phyloP scores from a whole-genome alignment of 495 filamentous ascomycete genomes.

The Hypoxylon perforatum region DNA sequence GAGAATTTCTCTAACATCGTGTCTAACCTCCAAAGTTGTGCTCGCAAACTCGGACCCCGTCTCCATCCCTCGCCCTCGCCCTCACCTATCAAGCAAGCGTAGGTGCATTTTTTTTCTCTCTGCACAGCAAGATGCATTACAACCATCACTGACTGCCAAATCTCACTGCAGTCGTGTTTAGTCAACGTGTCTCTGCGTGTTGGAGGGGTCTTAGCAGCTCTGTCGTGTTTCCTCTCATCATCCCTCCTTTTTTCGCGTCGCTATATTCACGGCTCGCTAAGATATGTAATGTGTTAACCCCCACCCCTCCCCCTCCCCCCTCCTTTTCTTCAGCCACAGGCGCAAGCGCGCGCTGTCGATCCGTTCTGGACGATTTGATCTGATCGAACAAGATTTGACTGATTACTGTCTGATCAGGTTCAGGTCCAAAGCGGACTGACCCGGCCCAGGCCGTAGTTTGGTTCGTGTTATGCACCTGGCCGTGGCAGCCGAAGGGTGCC shows the following conservation, averaged over 20 bases:
- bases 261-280: constrained; percentile 3
- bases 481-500: constrained; percentile 48
- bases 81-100: constrained; percentile 22
- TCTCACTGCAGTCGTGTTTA: constrained; percentile 41
- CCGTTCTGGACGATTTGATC: constrained; percentile 42
- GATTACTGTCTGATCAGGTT: constrained; percentile 34
- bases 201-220: constrained; percentile 38
- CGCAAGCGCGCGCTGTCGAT: constrained; percentile 38
- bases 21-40: constrained; percentile 8
- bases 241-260: background rate
- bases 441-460: constrained; percentile 42
- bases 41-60: constrained; percentile 17
- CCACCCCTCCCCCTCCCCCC: constrained; percentile 15
- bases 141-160: constrained; percentile 36
- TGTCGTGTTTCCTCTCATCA: constrained; percentile 41
- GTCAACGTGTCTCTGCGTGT: constrained; percentile 43
- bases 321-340: constrained; percentile 34
- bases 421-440: too few species aligned
- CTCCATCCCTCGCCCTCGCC: constrained; percentile 6
- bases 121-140: constrained; percentile 40
- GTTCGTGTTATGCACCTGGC: constrained; percentile 48
- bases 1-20: constrained; percentile 5
- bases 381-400: constrained; percentile 35
- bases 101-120: constrained; percentile 7
- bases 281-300: constrained; percentile 9